A percentile compares a stretch with the other conserved stretches of the same genome.
Evolutionary conservation across 306 rosid species (phyloP).

Genomic region (Adenanthera pavonina): DNA sequence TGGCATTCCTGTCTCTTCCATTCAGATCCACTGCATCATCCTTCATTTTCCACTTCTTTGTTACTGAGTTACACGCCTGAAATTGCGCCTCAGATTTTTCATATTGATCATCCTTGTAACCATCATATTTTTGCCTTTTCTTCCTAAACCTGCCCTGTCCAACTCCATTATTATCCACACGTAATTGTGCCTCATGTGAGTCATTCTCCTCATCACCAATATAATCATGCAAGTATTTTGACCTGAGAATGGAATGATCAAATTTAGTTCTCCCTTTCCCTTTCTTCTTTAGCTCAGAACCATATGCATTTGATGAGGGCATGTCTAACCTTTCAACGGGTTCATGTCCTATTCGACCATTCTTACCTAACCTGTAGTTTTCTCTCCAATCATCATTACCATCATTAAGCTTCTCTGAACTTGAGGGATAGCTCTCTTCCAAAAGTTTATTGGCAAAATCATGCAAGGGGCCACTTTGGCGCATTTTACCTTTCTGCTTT

Average conservation of each 20-base stretch:
- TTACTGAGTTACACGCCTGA: conserved; percentile 63
- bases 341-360: conserved; percentile 61
- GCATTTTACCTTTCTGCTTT: conserved; percentile 73
- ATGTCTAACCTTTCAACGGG: conserved; percentile 52
- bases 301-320: conserved; percentile 50
- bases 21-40: conserved; percentile 45
- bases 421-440: conserved; percentile 57
- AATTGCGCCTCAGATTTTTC: conserved; percentile 76
- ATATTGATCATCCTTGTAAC: conserved; percentile 43
- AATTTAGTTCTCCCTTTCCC: conserved; percentile 57
- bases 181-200: conserved; percentile 50
- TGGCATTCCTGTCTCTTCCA: conserved; percentile 60
- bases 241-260: conserved; percentile 51
- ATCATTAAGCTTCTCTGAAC: conserved; percentile 54
- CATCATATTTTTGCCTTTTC: conserved; percentile 59
- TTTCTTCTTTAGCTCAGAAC: conserved; percentile 55
- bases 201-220: conserved; percentile 64
- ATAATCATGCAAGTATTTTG: conserved; percentile 53
- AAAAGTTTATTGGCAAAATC: conserved; percentile 50
- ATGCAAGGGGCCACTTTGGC: conserved; percentile 54
- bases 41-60: conserved; percentile 78
- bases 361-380: conserved; percentile 53
- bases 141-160: conserved; percentile 56
- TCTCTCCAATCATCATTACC: conserved; percentile 59
- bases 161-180: conserved; percentile 57